These are phyloP conservation scores for Endogone sp. DNA, from an alignment of 192 early-diverging fungal genomes.

Conservation along the genomic window DNA sequence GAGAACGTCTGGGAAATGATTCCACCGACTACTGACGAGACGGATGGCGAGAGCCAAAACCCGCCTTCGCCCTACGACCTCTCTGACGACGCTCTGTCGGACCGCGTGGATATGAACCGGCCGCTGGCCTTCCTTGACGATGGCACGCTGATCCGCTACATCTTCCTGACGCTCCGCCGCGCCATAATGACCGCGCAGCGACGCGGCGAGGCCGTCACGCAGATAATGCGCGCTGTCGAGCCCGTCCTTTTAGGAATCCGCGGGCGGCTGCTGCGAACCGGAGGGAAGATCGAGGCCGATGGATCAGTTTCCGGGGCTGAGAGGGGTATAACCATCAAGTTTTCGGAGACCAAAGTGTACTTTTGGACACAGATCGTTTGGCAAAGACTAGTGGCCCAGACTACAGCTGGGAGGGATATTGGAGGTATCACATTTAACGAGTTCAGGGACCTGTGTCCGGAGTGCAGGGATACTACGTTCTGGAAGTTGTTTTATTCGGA, in stretches of 20 bases:
- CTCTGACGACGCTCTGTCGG: background rate
- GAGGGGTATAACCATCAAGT: background rate
- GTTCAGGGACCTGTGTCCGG: constrained; percentile 6
- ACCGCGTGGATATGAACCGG: background rate
- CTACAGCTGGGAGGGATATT: background rate
- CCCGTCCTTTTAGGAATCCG: background rate
- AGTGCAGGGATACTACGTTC: constrained; percentile 14
- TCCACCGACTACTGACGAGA: background rate
- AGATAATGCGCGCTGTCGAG: background rate
- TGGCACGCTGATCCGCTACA: background rate
- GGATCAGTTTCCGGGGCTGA: background rate
- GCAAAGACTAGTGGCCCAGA: background rate
- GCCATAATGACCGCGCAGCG: background rate
- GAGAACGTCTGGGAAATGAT: background rate
- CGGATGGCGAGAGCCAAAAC: too few species aligned
- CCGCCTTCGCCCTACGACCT: background rate
- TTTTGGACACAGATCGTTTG: background rate
- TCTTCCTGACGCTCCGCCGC: background rate
- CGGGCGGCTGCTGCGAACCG: too few species aligned
- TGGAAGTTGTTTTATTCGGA: constrained; percentile 26
- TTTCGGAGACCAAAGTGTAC: background rate
- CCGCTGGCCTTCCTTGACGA: background rate
- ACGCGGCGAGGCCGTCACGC: background rate
- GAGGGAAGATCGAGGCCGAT: background rate
- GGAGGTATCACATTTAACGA: background rate